phyloP scores from a whole-genome alignment of 805 yeast genomes.

The Cephaloascus fragrans region DNA sequence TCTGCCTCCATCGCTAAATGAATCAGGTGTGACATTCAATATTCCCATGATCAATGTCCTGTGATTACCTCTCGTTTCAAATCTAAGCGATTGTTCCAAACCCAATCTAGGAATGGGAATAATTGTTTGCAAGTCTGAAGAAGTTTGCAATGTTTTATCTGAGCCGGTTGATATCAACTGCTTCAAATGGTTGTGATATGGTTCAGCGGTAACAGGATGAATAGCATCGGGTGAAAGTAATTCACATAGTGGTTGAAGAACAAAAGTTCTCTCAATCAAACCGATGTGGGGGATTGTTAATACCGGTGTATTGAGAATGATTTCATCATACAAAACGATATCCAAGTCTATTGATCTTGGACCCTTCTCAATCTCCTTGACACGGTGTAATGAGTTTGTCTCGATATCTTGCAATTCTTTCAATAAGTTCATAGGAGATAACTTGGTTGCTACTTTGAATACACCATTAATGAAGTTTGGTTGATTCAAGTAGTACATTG shows the following conservation, averaged over 20 bases:
- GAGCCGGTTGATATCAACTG: slow-evolving; percentile 28
- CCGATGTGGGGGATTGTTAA: slow-evolving; percentile 78
- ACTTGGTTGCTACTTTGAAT: slow-evolving; percentile 48
- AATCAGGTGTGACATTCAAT: slow-evolving; percentile 85
- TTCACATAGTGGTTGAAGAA: slow-evolving; percentile 81
- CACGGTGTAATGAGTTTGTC: slow-evolving; percentile 57
- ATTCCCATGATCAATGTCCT: slow-evolving; percentile 80
- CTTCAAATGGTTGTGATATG: slow-evolving; percentile 56
- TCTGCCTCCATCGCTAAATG: slow-evolving; percentile 85
- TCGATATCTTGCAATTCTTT: slow-evolving; percentile 64
- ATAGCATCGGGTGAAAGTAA: slow-evolving; percentile 51
- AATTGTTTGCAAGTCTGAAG: slow-evolving; percentile 37
- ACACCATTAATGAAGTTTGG: slow-evolving; percentile 80
- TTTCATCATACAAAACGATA: slow-evolving; percentile 60
- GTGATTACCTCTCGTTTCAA: slow-evolving; percentile 18
- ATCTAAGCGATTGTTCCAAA: not conserved
- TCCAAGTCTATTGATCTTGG: slow-evolving; percentile 91
- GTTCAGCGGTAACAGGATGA: slow-evolving; percentile 85
- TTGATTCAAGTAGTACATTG: slow-evolving; percentile 85
- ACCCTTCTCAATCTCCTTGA: slow-evolving; percentile 78
- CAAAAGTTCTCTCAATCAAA: slow-evolving; percentile 87
- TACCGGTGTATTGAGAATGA: slow-evolving; percentile 43
- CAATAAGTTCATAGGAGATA: slow-evolving; percentile 58
- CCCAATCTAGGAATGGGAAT: slow-evolving; percentile 32
- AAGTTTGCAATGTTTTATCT: slow-evolving; percentile 38